These are phyloP conservation scores for Arachis stenosperma DNA, from an alignment of 306 rosid genomes.

Conservation along the genomic window DNA sequence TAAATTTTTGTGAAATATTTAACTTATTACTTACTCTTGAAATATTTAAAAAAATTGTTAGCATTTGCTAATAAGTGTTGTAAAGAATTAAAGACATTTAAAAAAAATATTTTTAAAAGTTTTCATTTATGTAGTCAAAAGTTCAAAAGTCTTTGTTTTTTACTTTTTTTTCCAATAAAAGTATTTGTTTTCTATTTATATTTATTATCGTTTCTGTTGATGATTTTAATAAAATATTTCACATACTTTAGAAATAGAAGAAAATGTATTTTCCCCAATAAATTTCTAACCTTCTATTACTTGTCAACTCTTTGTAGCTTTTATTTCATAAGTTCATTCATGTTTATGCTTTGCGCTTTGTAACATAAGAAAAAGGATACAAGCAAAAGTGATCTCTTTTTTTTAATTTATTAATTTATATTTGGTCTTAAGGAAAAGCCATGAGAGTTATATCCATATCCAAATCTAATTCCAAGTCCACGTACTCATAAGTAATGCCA, in stretches of 20 bases:
- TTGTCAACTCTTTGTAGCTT: too few relatives aligned
- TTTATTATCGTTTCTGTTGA: not conserved
- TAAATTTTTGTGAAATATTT: not conserved
- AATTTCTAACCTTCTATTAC: too few relatives aligned
- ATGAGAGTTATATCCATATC: constrained; percentile 6
- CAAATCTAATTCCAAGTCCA: not conserved
- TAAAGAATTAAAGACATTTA: not conserved
- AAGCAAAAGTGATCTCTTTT: too few relatives aligned
- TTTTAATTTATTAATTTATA: too few relatives aligned
- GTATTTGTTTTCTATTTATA: constrained; percentile 16
- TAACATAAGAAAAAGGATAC: not conserved
- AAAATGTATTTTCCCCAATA: too few relatives aligned
- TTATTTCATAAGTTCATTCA: not conserved
- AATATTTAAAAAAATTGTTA: not conserved
- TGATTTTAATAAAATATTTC: too few relatives aligned
- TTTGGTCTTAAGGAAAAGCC: not conserved
- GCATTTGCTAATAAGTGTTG: constrained; percentile 51
- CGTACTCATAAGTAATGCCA: constrained; percentile 25
- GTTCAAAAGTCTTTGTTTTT: too few relatives aligned
- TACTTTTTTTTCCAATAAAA: too few relatives aligned
- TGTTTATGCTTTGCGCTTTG: not conserved
- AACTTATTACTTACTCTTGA: not conserved
- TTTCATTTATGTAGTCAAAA: too few relatives aligned
- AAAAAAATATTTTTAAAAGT: too few relatives aligned
- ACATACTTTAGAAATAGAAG: too few relatives aligned